phyloP scores from a whole-genome alignment of 768 basidiomycete genomes.

The Mycena rebaudengoi region DNA sequence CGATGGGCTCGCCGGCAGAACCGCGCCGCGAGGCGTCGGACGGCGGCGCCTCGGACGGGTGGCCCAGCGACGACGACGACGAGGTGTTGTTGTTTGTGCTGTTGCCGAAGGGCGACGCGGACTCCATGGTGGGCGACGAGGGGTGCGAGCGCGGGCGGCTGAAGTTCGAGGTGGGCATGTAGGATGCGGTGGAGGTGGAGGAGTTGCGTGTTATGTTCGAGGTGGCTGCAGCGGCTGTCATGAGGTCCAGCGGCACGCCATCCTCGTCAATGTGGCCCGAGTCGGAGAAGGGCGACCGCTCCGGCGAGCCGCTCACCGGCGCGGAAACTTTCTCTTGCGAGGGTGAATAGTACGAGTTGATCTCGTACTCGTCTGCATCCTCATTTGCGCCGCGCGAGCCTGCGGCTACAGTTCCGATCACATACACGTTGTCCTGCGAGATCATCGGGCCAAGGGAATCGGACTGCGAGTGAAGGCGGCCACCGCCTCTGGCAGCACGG shows the following conservation, averaged over 20 bases:
- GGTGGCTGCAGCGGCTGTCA: slow-evolving; percentile 14
- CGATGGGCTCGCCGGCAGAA: slow-evolving; percentile 7
- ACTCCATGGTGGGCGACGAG: slow-evolving; percentile 4
- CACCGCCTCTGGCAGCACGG: not conserved
- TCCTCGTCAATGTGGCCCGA: slow-evolving; percentile 19
- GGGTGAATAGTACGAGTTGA: slow-evolving; percentile 23
- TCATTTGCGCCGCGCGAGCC: slow-evolving; percentile 23
- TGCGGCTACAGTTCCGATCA: slow-evolving; percentile 26
- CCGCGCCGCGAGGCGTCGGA: slow-evolving; percentile 34
- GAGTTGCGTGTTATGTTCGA: slow-evolving; percentile 25
- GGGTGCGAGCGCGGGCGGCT: slow-evolving; percentile 31
- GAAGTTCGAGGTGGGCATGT: slow-evolving; percentile 29
- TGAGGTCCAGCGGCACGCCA: slow-evolving; percentile 22
- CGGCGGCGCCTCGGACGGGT: slow-evolving; percentile 34
- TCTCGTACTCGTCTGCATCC: slow-evolving; percentile 14
- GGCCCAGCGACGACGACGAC: slow-evolving; percentile 27
- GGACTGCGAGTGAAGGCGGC: slow-evolving; percentile 23
- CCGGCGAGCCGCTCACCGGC: slow-evolving; percentile 3
- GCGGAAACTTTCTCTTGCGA: slow-evolving; percentile 26
- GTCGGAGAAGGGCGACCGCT: slow-evolving; percentile 26
- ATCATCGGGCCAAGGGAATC: slow-evolving; percentile 24
- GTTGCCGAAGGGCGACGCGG: slow-evolving; percentile 11
- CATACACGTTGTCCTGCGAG: slow-evolving; percentile 23
- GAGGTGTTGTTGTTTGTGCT: slow-evolving; percentile 1
- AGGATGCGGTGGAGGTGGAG: slow-evolving; percentile 24